Evolutionary conservation across 2,329 filamentous ascomycete genomes (phyloP), one percentile per base, ranked within the genome.

Genomic region (Fusarium duplospermum): DNA sequence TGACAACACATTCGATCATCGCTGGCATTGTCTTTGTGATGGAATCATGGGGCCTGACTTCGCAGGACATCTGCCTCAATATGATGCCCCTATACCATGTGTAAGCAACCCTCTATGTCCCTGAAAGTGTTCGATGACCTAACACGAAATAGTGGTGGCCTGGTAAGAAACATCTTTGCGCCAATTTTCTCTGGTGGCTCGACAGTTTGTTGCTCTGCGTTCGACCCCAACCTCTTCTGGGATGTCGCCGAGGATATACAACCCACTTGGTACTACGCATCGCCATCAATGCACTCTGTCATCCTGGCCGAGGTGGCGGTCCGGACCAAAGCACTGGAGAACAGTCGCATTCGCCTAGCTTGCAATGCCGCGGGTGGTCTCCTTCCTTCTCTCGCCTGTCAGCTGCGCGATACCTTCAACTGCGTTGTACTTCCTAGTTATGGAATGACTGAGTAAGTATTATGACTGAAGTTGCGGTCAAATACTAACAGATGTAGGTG

Each of bases 81-180:
- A 89, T 89, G 86, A 90, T 90, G 88, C 88, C 88, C 0, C 79
- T 90, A 7, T 88, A 89, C 77, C 88, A 90, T 78, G 82, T 89
- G 85, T 87, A 82, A 81, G 86, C 83, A 11, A 20, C 14, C 8
- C 33, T 27, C 6, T 18, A 11, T 47, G 13, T 9, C 7, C n/a
- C 9, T 59, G 6, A 6, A 31, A 63, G 3, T 10, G 5, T 18
- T 29, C 18, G 6, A 4, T 29, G 14, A 27, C 11, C 24, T 22
- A n/a, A 61, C 29, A 31, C 24, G 22, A 29, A n/a, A 20, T 60
- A 86, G 85, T 22, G 88, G 88, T 50, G 88, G 88, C 14, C 80
- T 90, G 9, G 82, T 89, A 33, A 82, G 88, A 40, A 89, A 89
- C 75, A 83, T 90, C 5, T 87, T 89, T 74, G 86, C 88, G 1